phyloP scores from a whole-genome alignment of 805 yeast species.

The Lachancea nothofagi region DNA sequence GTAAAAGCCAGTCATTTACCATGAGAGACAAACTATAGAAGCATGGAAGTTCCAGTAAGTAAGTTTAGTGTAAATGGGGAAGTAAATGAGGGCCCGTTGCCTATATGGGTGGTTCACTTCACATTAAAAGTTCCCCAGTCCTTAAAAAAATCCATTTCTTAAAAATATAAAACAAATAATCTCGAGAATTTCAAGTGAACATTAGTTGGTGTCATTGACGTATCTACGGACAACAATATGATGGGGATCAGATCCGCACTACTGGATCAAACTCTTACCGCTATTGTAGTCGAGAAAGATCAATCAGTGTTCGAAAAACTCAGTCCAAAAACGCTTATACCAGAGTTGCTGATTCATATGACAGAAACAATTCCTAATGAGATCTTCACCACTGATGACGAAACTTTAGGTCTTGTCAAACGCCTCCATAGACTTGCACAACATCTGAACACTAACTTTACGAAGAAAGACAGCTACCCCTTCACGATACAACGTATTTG shows the following conservation, averaged over 20 bases:
- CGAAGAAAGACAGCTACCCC: conserved; percentile 31
- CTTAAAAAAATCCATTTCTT: too few relatives aligned
- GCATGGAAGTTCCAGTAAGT: too few relatives aligned
- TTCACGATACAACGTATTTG: conserved; percentile 45
- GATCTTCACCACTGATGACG: conserved; percentile 13
- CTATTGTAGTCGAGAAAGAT: conserved; percentile 16
- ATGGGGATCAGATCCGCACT: conserved; percentile 23
- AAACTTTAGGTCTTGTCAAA: conserved; percentile 5
- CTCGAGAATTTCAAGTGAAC: conserved; percentile 6
- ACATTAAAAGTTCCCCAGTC: too few relatives aligned
- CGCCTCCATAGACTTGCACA: conserved; percentile 13
- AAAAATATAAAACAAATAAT: too few relatives aligned
- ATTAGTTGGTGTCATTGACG: neutral
- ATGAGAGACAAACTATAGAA: too few relatives aligned
- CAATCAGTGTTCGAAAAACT: conserved; percentile 10
- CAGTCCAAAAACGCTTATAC: conserved; percentile 15
- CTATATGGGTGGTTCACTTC: too few relatives aligned
- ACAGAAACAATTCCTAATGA: conserved; percentile 25
- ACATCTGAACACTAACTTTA: conserved; percentile 17
- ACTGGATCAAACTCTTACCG: conserved; percentile 16
- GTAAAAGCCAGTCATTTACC: too few relatives aligned
- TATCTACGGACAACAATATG: conserved; percentile 13
- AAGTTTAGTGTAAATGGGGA: too few relatives aligned
- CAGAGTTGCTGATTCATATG: conserved; percentile 21
- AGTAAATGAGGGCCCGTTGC: too few relatives aligned